Conservation (phyloP, 2,329 filamentous ascomycete species). For the Colletotrichum sp. region DNA sequence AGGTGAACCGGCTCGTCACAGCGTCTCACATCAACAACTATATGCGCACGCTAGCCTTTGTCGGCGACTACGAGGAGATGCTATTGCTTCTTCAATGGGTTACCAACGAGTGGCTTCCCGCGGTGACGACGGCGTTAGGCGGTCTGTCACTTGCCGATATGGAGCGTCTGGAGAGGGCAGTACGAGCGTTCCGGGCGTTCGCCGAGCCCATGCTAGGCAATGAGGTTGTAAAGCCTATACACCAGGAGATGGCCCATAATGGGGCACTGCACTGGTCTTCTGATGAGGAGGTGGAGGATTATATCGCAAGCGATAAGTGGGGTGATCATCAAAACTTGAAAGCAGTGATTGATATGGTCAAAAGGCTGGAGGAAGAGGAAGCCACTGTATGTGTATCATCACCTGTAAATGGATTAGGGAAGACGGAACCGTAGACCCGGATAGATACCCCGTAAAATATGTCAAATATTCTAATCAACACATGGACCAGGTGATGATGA, state of each 20-base stretch:
- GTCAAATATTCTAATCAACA: background rate
- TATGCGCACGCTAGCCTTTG: constrained; percentile 65
- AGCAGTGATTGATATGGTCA: background rate
- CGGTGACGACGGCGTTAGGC: constrained; percentile 28
- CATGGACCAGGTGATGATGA: background rate
- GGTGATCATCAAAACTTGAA: constrained; percentile 4
- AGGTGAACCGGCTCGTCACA: constrained; percentile 32
- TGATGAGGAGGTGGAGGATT: constrained; percentile 37
- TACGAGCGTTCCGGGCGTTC: constrained; percentile 55
- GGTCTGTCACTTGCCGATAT: constrained; percentile 33
- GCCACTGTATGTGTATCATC: background rate
- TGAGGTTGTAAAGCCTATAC: constrained; percentile 27
- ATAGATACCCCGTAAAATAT: background rate
- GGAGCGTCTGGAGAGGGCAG: constrained; percentile 32
- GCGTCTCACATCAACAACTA: constrained; percentile 53
- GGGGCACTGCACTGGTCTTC: constrained; percentile 41
- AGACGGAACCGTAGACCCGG: background rate
- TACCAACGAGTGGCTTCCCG: constrained; percentile 46
- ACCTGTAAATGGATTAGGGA: background rate
- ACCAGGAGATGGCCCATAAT: constrained; percentile 8
- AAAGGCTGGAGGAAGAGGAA: background rate
- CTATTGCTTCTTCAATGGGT: constrained; percentile 65
- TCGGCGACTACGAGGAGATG: constrained; percentile 65
- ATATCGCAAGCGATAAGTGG: constrained; percentile 25
- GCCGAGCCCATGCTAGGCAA: constrained; percentile 48